Percentiles rank a stretch among this genome's conserved stretches.
These are phyloP conservation scores for Scleroderma bovista DNA, from an alignment of 768 basidiomycete genomes.

Conservation along the genomic window DNA sequence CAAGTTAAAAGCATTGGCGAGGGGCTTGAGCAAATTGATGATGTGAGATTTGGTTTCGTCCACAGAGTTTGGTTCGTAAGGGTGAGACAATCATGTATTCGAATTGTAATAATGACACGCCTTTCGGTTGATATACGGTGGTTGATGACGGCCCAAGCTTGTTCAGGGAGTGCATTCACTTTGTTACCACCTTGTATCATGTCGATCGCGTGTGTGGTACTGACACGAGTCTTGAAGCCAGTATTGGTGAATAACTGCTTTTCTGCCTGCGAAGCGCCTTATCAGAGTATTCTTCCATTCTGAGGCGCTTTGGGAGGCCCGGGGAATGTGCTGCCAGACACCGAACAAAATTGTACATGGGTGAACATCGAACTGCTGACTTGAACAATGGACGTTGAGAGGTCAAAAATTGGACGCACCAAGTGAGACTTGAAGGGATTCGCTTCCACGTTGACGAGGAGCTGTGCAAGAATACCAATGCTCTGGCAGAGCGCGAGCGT, in stretches of 20 bases:
- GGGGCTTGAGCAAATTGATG: conserved; percentile 34
- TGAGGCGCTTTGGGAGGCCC: conserved; percentile 42
- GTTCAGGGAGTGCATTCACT: conserved; percentile 76
- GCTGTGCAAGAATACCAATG: conserved; percentile 73
- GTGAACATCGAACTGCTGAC: conserved; percentile 43
- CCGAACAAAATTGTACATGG: conserved; percentile 54
- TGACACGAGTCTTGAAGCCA: conserved; percentile 40
- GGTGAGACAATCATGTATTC: background rate
- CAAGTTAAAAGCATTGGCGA: conserved; percentile 52
- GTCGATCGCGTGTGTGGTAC: conserved; percentile 78
- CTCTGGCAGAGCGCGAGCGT: conserved; percentile 38
- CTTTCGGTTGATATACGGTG: conserved; percentile 64
- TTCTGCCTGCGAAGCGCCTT: conserved; percentile 3
- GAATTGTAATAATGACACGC: conserved; percentile 22
- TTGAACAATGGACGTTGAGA: conserved; percentile 12
- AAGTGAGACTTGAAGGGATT: conserved; percentile 53
- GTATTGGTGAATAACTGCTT: conserved; percentile 1
- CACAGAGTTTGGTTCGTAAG: conserved; percentile 28
- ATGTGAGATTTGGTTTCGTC: conserved; percentile 41
- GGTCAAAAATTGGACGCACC: too few species aligned
- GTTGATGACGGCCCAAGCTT: conserved; percentile 62
- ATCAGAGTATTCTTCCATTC: conserved; percentile 23
- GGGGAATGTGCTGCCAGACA: conserved; percentile 64
- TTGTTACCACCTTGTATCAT: conserved; percentile 65
- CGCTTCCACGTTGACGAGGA: conserved; percentile 64